A percentile compares a stretch with the other conserved stretches of the same genome.
These are phyloP conservation scores for Linnemannia zychae DNA, from an alignment of 192 early-diverging fungal genomes.

Conservation along the genomic window DNA sequence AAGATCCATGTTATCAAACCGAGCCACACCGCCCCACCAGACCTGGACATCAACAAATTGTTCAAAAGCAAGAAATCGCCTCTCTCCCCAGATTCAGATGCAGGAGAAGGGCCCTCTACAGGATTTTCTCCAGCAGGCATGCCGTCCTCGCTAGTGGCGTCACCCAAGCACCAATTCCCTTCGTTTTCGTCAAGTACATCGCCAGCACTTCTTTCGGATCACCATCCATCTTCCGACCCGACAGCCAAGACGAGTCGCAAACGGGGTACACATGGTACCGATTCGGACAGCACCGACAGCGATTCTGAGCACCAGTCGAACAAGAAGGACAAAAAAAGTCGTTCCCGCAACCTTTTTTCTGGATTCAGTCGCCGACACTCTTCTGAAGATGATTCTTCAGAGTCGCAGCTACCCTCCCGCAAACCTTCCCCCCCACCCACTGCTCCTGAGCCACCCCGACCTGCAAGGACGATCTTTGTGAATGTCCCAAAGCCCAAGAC, in stretches of 20 bases:
- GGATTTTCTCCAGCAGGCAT: background rate
- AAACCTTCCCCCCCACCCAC: background rate
- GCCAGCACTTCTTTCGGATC: slow-evolving; percentile 4
- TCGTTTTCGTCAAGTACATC: slow-evolving; percentile 30
- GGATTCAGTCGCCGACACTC: slow-evolving; percentile 16
- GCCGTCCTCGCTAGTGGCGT: background rate
- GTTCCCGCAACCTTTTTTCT: slow-evolving; percentile 1
- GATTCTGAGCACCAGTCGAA: background rate
- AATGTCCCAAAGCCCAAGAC: slow-evolving; percentile 36
- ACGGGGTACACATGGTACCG: background rate
- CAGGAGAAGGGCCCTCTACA: background rate
- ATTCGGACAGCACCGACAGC: background rate
- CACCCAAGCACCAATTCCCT: slow-evolving; percentile 21
- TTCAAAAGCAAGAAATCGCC: background rate
- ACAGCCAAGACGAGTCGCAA: slow-evolving; percentile 10
- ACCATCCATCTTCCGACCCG: slow-evolving; percentile 1
- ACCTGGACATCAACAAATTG: background rate
- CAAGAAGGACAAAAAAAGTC: background rate
- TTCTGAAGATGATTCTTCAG: background rate
- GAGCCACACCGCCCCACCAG: slow-evolving; percentile 25
- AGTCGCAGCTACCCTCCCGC: background rate
- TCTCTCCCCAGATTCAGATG: background rate
- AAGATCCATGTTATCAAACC: slow-evolving; percentile 10
- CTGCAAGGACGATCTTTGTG: slow-evolving; percentile 22
- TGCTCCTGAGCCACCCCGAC: background rate